phyloP scores from a whole-genome alignment of 2,329 filamentous ascomycete species.

The Sphaerulina musiva region DNA sequence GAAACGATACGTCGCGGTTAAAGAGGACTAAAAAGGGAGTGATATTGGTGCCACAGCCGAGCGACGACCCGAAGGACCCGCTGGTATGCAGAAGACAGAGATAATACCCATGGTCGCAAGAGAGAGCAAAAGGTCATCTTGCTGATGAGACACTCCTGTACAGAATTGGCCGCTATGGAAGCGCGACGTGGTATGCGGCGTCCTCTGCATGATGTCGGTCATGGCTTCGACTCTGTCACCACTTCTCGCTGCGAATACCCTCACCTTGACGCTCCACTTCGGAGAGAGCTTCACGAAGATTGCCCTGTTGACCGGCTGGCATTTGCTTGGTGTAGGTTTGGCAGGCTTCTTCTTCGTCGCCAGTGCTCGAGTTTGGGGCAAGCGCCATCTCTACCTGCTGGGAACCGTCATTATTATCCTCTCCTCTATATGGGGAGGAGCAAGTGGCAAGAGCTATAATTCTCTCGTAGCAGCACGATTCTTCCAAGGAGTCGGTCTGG shows the following conservation, averaged over 20 bases:
- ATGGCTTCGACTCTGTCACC: constrained; percentile 79
- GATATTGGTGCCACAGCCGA: constrained; percentile 84
- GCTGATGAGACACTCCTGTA: neutral
- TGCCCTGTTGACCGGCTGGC: constrained; percentile 79
- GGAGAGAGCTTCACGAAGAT: constrained; percentile 60
- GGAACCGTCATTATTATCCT: constrained; percentile 67
- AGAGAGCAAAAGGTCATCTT: constrained; percentile 7
- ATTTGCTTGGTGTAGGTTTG: constrained; percentile 73
- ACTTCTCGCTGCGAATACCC: constrained; percentile 79
- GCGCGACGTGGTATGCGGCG: constrained; percentile 70
- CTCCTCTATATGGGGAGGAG: constrained; percentile 72
- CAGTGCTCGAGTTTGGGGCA: constrained; percentile 83
- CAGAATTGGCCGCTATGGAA: constrained; percentile 82
- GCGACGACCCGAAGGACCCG: constrained; percentile 84
- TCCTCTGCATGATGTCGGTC: constrained; percentile 73
- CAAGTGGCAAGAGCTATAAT: constrained; percentile 58
- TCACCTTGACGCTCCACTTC: constrained; percentile 67
- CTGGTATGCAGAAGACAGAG: constrained; percentile 47
- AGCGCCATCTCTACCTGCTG: constrained; percentile 77
- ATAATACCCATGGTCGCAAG: neutral
- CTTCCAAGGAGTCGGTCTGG: constrained; percentile 77
- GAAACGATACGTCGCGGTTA: constrained; percentile 17
- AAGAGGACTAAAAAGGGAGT: constrained; percentile 28
- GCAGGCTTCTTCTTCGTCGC: constrained; percentile 82
- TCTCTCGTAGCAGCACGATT: constrained; percentile 72